These are phyloP conservation scores for Euphorbia schlechtendalii DNA, from an alignment of 441 rosid species.

Conservation along the genomic window DNA sequence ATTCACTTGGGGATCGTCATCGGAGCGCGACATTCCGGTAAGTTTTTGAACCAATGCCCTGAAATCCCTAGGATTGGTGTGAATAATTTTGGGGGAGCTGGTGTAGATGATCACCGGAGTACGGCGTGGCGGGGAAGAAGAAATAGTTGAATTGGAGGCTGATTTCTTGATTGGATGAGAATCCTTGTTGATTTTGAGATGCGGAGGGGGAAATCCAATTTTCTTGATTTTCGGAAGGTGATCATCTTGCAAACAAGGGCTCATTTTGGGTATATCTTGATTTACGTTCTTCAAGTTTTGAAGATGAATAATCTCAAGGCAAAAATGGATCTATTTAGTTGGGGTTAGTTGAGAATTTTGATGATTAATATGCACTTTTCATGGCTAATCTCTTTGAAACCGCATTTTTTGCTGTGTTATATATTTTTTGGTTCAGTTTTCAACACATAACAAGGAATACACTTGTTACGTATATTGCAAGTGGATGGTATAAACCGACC, in stretches of 20 bases:
- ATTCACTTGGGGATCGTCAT: constrained; percentile 8
- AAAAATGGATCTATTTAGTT: background rate
- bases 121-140: constrained; percentile 35
- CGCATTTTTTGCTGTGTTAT: no score
- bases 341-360: constrained; percentile 3
- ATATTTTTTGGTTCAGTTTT: no score
- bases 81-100: constrained; percentile 64
- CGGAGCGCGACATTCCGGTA: constrained; percentile 51
- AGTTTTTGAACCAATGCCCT: constrained; percentile 77
- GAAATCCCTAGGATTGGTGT: constrained; percentile 63
- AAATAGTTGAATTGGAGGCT: constrained; percentile 25
- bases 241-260: background rate
- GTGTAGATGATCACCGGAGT: constrained; percentile 89
- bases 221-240: no score
- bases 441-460: no score
- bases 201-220: constrained; percentile 21
- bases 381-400: no score
- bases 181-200: constrained; percentile 42
- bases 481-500: no score
- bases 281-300: background rate
- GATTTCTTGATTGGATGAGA: constrained; percentile 53
- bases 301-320: background rate
- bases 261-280: constrained; percentile 18
- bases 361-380: constrained; percentile 9
- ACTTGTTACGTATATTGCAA: no score